phyloP scores from a whole-genome alignment of 768 basidiomycete genomes.

The Kwoniella pini region DNA sequence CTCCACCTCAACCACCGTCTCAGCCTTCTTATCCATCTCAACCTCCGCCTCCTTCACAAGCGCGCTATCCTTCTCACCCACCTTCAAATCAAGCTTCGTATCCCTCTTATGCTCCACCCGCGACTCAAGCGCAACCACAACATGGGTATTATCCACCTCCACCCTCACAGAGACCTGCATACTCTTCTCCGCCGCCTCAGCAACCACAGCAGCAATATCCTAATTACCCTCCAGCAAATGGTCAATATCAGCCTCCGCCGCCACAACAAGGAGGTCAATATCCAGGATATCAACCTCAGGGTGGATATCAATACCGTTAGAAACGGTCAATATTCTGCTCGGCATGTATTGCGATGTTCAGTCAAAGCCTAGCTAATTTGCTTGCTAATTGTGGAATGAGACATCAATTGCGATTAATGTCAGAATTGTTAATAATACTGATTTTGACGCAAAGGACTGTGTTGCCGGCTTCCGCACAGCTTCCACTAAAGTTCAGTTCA shows the following conservation, averaged over 20 bases:
- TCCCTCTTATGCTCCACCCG: neutral
- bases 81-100: slow-evolving; percentile 7
- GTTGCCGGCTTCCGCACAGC: too few species aligned
- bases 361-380: too few species aligned
- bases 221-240: slow-evolving; percentile 22
- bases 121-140: slow-evolving; percentile 2
- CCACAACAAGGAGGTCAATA: slow-evolving; percentile 9
- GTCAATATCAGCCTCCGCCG: slow-evolving; percentile 19
- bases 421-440: too few species aligned
- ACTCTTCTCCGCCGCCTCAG: slow-evolving; percentile 23
- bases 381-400: too few species aligned
- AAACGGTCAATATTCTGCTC: neutral
- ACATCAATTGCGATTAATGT: too few species aligned
- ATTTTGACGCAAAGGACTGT: too few species aligned
- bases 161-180: slow-evolving; percentile 16
- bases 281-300: slow-evolving; percentile 18
- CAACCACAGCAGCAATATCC: slow-evolving; percentile 31
- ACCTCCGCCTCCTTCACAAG: slow-evolving; percentile 1
- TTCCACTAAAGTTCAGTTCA: too few species aligned
- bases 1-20: slow-evolving; percentile 5
- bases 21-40: slow-evolving; percentile 19
- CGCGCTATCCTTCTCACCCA: slow-evolving; percentile 22
- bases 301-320: slow-evolving; percentile 28
- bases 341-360: neutral
- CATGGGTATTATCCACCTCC: slow-evolving; percentile 16